Conservation (phyloP, 257 asterid species). For the Lantana camara region DNA sequence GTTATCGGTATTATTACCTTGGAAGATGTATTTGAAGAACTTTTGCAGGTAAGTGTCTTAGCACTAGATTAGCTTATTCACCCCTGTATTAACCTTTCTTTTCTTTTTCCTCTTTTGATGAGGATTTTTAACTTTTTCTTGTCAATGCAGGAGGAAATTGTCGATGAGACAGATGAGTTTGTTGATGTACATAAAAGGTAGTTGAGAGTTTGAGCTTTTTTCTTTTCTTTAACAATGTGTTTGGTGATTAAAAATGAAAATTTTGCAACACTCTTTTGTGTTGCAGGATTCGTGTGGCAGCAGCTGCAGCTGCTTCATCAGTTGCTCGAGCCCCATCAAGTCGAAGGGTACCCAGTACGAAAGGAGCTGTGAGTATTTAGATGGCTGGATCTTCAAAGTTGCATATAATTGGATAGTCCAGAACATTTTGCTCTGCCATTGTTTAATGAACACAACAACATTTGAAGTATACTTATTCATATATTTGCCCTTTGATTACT, state of each 20-base stretch:
- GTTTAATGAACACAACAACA: background rate
- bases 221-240: conserved; percentile 15
- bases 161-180: conserved; percentile 90
- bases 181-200: conserved; percentile 94
- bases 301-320: conserved; percentile 93
- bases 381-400: background rate
- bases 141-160: conserved; percentile 80
- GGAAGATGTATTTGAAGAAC: conserved; percentile 97
- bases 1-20: conserved; percentile 89
- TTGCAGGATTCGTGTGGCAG: conserved; percentile 89
- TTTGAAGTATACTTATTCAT: background rate
- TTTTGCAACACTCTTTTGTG: conserved; percentile 9
- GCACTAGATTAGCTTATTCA: conserved; percentile 5
- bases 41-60: conserved; percentile 64
- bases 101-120: background rate
- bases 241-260: background rate
- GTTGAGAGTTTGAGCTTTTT: conserved; percentile 19
- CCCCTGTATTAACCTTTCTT: background rate
- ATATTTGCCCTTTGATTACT: background rate
- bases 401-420: background rate
- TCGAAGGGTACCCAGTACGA: conserved; percentile 58
- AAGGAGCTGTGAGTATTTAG: conserved; percentile 74
- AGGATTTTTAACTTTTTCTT: conserved; percentile 4
- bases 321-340: conserved; percentile 82
- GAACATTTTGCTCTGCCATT: background rate